A percentile compares a stretch with the other conserved stretches of the same genome.
These are phyloP conservation scores for Paraglomus occultum DNA, from an alignment of 192 early-diverging fungal genomes.

Conservation along the genomic window DNA sequence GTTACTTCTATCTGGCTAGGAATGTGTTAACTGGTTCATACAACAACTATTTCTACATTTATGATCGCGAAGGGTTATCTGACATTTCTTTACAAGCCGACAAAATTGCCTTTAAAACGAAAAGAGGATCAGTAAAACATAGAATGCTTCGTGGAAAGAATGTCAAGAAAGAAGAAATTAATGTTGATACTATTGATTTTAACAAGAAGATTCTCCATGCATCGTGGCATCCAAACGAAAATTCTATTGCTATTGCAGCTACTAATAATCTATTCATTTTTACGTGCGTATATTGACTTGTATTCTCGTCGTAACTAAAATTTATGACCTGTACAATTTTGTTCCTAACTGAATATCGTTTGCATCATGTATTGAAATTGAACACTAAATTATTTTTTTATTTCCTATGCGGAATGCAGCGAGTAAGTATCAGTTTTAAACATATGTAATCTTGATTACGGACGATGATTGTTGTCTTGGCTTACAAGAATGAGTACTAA, in stretches of 20 bases:
- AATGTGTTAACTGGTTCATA: conserved; percentile 95
- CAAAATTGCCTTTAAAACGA: conserved; percentile 96
- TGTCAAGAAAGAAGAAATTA: conserved; percentile 70
- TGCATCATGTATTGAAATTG: not conserved
- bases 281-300: conserved; percentile 48
- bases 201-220: conserved; percentile 97
- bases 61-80: conserved; percentile 74
- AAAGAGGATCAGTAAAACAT: conserved; percentile 80
- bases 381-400: not conserved
- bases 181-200: conserved; percentile 88
- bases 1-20: conserved; percentile 39
- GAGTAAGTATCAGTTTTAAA: conserved; percentile 20
- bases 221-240: conserved; percentile 98
- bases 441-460: not conserved
- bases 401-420: conserved; percentile 1
- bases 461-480: not conserved
- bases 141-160: conserved; percentile 54
- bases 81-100: conserved; percentile 94
- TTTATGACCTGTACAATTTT: not conserved
- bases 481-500: not conserved
- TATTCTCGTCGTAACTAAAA: not conserved
- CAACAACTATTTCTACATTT: conserved; percentile 99
- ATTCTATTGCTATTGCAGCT: conserved; percentile 95
- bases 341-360: not conserved
- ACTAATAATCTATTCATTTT: conserved; percentile 99